Conservation (phyloP, 2,329 filamentous ascomycete species). For the Venturiaceae sp. region DNA sequence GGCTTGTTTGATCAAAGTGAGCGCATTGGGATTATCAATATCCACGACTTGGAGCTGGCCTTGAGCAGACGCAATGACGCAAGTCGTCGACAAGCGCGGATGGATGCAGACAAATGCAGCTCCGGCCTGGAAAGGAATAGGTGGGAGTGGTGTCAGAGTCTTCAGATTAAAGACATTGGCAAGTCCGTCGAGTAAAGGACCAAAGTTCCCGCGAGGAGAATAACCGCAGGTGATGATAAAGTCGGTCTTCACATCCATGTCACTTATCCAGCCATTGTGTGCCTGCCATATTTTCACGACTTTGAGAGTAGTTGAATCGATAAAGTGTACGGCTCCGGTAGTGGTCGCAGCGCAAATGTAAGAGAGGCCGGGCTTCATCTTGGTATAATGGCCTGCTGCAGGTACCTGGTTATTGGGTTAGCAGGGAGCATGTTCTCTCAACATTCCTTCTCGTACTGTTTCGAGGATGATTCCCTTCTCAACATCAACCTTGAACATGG, state of each 20-base stretch:
- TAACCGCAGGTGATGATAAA: slow-evolving; percentile 93
- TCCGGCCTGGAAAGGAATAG: slow-evolving; percentile 84
- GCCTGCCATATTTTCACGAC: slow-evolving; percentile 84
- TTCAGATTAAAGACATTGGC: slow-evolving; percentile 96
- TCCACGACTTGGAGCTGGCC: slow-evolving; percentile 96
- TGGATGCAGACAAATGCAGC: slow-evolving; percentile 96
- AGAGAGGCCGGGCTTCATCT: slow-evolving; percentile 78
- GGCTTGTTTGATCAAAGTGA: slow-evolving; percentile 66
- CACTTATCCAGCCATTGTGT: slow-evolving; percentile 79
- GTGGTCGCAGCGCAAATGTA: slow-evolving; percentile 89
- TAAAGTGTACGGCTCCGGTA: slow-evolving; percentile 71
- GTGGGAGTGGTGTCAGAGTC: slow-evolving; percentile 75
- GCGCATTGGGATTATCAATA: slow-evolving; percentile 84
- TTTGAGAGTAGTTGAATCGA: slow-evolving; percentile 69
- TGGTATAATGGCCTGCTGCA: slow-evolving; percentile 69
- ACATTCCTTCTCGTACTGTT: slow-evolving; percentile 19
- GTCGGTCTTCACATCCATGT: slow-evolving; percentile 95
- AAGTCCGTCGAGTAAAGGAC: slow-evolving; percentile 79
- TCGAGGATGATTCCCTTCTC: slow-evolving; percentile 40
- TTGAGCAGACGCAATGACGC: slow-evolving; percentile 82
- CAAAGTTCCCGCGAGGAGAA: slow-evolving; percentile 69
- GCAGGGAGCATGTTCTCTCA: slow-evolving; percentile 19
- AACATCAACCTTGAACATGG: slow-evolving; percentile 69
- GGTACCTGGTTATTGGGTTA: slow-evolving; percentile 44
- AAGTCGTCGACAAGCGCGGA: slow-evolving; percentile 88